These are phyloP conservation scores for Xylaria multiplex DNA, from an alignment of 2,329 filamentous ascomycete genomes.

Conservation along the genomic window DNA sequence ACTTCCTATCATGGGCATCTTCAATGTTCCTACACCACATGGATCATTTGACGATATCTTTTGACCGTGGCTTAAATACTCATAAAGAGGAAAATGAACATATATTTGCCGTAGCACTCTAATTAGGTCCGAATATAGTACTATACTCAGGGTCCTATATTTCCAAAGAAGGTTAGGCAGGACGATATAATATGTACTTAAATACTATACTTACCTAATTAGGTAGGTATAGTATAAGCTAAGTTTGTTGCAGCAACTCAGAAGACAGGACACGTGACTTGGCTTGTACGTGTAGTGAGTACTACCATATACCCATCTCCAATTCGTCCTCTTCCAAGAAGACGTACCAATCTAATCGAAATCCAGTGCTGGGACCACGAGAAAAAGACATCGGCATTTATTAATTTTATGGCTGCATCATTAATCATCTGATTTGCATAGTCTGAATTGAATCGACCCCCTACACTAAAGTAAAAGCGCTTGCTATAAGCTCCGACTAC, in stretches of 20 bases:
- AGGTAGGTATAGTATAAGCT: no score
- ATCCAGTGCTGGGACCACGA: not conserved
- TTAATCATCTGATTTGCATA: not conserved
- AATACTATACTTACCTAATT: no score
- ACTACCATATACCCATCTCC: constrained; percentile 9
- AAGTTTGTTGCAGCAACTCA: not conserved
- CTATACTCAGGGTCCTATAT: no score
- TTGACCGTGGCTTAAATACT: no score
- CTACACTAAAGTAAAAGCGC: not conserved
- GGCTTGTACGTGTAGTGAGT: not conserved
- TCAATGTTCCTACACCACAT: no score
- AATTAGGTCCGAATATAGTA: no score
- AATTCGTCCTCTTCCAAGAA: constrained; percentile 5
- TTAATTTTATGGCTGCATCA: constrained; percentile 10
- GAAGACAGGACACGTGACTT: constrained; percentile 30
- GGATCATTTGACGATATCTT: no score
- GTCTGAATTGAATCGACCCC: not conserved
- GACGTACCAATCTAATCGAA: constrained; percentile 1
- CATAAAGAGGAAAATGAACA: no score
- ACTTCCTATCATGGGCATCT: no score
- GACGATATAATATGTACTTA: no score
- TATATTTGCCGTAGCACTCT: no score
- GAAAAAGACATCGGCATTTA: constrained; percentile 11
- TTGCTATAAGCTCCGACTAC: not conserved
- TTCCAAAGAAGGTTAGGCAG: constrained; percentile 21